Base-by-base conservation (phyloP, 148 eudicot genomes). In the Rheum nobile region DNA sequence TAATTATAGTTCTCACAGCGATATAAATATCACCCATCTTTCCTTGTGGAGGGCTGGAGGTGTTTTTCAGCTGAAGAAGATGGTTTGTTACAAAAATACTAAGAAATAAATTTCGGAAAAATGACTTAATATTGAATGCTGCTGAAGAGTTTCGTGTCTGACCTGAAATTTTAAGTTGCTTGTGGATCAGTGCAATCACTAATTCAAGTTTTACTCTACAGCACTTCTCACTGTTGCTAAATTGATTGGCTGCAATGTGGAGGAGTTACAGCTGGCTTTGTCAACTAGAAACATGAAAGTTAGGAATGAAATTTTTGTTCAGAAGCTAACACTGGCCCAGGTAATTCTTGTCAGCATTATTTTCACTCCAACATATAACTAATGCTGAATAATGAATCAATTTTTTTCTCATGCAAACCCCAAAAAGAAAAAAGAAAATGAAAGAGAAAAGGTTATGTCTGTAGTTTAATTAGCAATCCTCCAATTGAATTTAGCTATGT, bases 201-300 rank as follows among this genome's bases (percentile, higher is more conserved):
- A 39, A 24, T 54, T 19, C 63, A 39, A 29, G 69, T 24, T 75
- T 32, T 50, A 57, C 59, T 80, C 85, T 81, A 55, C 91, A 94
- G 98, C 90, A 38, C 85, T 94, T 74, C 78, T 67, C 17, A 87
- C 84, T 78, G 98, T 91, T 83, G 93, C 97, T 38, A 82, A 83
- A 67, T 78, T 94, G 82, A 86, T 94, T 74, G 91, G 96, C 71
- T 94, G 97, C 80, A 76, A 81, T 37, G 77, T 79, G 72, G 79
- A 71, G 79, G 91, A 86, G 74, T 82, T 94, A 34, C 82, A 87
- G 82, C 85, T 80, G 59, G 91, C 93, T 67, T 72, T 91, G 74
- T 87, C 98, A 74, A 94, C 91, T 61, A 87, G 88, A 74, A 94
- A 90, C 46, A 91, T 94, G 89, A 88, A 78, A 81, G 93, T 87